Conservation (phyloP, 2,329 filamentous ascomycete genomes). For the Exophiala aquamarina region DNA sequence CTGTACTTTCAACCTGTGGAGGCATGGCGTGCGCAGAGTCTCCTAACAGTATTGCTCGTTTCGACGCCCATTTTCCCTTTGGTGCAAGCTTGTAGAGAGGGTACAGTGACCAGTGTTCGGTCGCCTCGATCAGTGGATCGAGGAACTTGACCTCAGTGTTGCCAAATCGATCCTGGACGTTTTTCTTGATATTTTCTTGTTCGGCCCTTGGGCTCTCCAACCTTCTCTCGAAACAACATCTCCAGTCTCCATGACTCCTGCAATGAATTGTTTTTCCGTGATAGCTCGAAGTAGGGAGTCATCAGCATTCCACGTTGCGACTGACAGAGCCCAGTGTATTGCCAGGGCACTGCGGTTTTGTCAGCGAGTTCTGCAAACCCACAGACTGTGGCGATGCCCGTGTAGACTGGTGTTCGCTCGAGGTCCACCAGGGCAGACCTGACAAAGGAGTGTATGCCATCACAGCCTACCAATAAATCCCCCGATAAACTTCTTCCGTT, state of each 20-base stretch:
- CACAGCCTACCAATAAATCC: constrained; percentile 28
- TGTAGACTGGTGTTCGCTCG: constrained; percentile 18
- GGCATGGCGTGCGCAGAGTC: constrained; percentile 45
- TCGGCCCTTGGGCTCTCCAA: constrained; percentile 35
- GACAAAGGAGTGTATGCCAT: constrained; percentile 29
- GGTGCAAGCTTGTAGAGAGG: constrained; percentile 45
- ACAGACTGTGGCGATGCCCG: constrained; percentile 15
- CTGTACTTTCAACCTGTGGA: constrained; percentile 18
- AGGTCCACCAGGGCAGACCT: constrained; percentile 16
- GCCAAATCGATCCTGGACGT: constrained; percentile 42
- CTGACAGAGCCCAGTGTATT: constrained; percentile 20
- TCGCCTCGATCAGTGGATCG: constrained; percentile 38
- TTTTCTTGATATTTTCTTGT: constrained; percentile 41
- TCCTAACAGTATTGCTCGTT: constrained; percentile 46
- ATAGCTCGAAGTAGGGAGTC: constrained; percentile 14
- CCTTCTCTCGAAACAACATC: constrained; percentile 18
- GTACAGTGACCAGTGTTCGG: constrained; percentile 45
- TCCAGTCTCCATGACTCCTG: constrained; percentile 16
- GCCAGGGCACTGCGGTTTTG: constrained; percentile 7
- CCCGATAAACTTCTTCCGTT: constrained; percentile 28
- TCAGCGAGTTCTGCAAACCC: constrained; percentile 7
- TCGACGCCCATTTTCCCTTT: constrained; percentile 44
- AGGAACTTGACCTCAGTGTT: constrained; percentile 39
- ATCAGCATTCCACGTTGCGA: constrained; percentile 15
- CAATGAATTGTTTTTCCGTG: constrained; percentile 14